Evolutionary conservation across 345 rosid species (phyloP), one percentile per base, ranked within the genome.

Genomic region (Psidium guajava): DNA sequence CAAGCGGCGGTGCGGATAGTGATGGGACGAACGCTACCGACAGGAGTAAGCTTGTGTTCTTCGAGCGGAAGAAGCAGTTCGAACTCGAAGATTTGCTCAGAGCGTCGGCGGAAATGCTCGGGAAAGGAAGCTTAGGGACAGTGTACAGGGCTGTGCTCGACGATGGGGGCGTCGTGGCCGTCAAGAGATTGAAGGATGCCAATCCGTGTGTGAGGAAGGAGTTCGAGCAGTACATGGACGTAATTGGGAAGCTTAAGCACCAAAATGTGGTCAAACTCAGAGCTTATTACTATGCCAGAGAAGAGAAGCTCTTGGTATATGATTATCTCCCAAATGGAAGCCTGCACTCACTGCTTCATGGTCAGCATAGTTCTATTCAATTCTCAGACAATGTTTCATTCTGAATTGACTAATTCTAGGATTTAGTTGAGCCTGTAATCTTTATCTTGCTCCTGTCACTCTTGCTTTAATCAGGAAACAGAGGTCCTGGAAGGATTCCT

Each of bases 61-160:
- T 93, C 47, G 98, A 95, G 85, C 87, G 93, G 89, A 92, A 92
- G 92, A 93, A 93, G 69, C 91, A 88, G 89, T 96, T 96, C 83
- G 98, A 95, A 88, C 91, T 97, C 18, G 98, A 95, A 86, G 98
- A 97, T 82, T 88, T 97, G 90, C 82, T 97, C 88, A 90, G 93
- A 32, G 99, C 99, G 0, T 97, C 99, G 82, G 99, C 99, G 15
- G 99, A 97, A 91, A 94, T 97, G 98, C 92, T 97, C 15, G 99
- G 99, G 44, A 97, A 97, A 87, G 99, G 99, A 2, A 95, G 95
- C 54, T 88, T 97, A 54, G 98, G 98, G 52, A 97, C 98, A 4
- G 98, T 95, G 32, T 97, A 97, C 85, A 97, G 92, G 86, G 99
- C 99, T 36, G 98, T 91, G 89, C 94, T 97, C 0, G 99, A 95